phyloP scores from a whole-genome alignment of 257 asterid species.

The Solanum chaucha region DNA sequence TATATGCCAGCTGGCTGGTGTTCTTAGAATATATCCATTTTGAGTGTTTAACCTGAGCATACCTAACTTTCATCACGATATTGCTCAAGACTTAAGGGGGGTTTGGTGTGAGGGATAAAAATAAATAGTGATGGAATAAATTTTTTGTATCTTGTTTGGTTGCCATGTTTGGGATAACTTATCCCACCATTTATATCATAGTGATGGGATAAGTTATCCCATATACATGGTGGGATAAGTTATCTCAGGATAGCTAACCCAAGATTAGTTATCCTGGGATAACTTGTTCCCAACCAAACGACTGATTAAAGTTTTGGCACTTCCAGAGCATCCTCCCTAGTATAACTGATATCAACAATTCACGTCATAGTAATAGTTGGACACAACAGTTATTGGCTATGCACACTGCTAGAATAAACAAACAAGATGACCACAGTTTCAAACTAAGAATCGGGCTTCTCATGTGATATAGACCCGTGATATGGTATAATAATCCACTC shows the following conservation, averaged over 20 bases:
- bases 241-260: too few species aligned
- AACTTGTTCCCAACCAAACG: too few species aligned
- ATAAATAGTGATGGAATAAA: too few species aligned
- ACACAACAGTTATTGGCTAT: background rate
- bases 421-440: background rate
- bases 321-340: background rate
- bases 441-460: background rate
- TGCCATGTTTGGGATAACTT: too few species aligned
- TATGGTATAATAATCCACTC: background rate
- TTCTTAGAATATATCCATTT: background rate
- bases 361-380: background rate
- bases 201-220: too few species aligned
- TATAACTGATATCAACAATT: background rate
- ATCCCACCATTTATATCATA: too few species aligned
- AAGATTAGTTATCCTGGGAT: too few species aligned
- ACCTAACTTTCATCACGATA: background rate
- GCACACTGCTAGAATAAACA: background rate
- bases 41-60: background rate
- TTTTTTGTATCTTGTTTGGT: too few species aligned
- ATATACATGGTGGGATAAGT: too few species aligned
- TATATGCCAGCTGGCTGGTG: background rate
- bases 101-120: too few species aligned
- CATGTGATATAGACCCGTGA: background rate
- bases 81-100: background rate
- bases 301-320: background rate